Conservation (phyloP, 768 basidiomycete genomes). For the Agrocybe chaxingu region DNA sequence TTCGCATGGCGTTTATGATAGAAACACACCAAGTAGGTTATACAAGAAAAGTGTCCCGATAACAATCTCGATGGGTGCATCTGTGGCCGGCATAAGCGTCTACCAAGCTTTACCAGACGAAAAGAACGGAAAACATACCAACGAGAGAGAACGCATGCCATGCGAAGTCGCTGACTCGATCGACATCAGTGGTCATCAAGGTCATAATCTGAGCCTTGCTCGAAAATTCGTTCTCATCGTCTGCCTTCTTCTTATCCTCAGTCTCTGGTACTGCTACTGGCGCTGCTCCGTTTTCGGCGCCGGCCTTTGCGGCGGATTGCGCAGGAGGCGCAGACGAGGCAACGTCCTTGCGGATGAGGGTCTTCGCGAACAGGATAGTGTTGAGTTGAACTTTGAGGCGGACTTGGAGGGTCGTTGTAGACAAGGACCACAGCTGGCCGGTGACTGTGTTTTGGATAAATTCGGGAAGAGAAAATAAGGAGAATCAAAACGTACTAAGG, state of each 20-base stretch:
- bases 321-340: constrained; percentile 36
- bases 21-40: constrained; percentile 58
- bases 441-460: constrained; percentile 36
- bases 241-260: constrained; percentile 31
- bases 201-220: constrained; percentile 87
- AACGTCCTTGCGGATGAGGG: constrained; percentile 80
- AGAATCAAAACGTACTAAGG: constrained; percentile 24
- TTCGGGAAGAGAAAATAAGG: background rate
- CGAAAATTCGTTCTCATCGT: constrained; percentile 57
- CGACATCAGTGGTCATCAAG: constrained; percentile 93
- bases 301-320: constrained; percentile 16
- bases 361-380: constrained; percentile 83
- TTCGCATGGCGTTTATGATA: background rate
- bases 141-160: constrained; percentile 77
- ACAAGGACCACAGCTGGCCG: constrained; percentile 68
- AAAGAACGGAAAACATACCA: constrained; percentile 36
- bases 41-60: constrained; percentile 79
- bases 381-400: constrained; percentile 75
- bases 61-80: constrained; percentile 74
- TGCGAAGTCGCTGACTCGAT: constrained; percentile 81
- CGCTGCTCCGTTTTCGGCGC: constrained; percentile 11
- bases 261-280: constrained; percentile 3
- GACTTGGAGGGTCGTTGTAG: constrained; percentile 68
- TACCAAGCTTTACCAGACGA: too few relatives aligned
- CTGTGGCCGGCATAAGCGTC: constrained; percentile 25